Evolutionary conservation across 2,329 filamentous ascomycete genomes (phyloP).

Genomic region (Lachnellula hyalina): DNA sequence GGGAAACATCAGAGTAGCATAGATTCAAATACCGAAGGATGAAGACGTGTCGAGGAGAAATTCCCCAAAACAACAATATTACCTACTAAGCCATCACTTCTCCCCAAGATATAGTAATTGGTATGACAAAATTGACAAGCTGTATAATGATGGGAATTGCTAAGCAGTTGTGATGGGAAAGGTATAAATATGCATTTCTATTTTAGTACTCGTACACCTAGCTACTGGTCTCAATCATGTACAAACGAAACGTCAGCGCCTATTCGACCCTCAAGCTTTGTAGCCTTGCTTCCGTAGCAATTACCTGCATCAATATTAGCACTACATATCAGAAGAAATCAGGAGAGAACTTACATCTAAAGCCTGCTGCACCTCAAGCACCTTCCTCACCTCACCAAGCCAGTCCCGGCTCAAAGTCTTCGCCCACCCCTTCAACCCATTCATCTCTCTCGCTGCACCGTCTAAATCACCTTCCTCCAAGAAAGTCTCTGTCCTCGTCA

Average conservation of each 20-base stretch:
- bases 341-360: constrained; percentile 69
- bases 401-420: constrained; percentile 93
- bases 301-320: constrained; percentile 53
- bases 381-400: constrained; percentile 83
- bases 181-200: constrained; percentile 3
- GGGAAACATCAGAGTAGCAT: too few species aligned
- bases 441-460: constrained; percentile 90
- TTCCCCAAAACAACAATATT: too few species aligned
- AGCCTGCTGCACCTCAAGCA: constrained; percentile 92
- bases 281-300: constrained; percentile 82
- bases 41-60: too few species aligned
- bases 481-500: constrained; percentile 81
- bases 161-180: too few species aligned
- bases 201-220: constrained; percentile 8
- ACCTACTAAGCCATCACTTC: too few species aligned
- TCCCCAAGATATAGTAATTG: too few species aligned
- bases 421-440: constrained; percentile 85
- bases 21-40: too few species aligned
- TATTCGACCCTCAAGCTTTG: constrained; percentile 83
- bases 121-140: too few species aligned
- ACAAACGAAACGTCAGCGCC: constrained; percentile 23
- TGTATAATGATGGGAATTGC: too few species aligned
- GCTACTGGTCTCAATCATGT: constrained; percentile 11
- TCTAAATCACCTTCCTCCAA: constrained; percentile 93
- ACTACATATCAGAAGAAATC: neutral